Evolutionary conservation across 108 stramenopile genomes (phyloP), one percentile per base, ranked within the genome.

Genomic region (Parmales sp.): DNA sequence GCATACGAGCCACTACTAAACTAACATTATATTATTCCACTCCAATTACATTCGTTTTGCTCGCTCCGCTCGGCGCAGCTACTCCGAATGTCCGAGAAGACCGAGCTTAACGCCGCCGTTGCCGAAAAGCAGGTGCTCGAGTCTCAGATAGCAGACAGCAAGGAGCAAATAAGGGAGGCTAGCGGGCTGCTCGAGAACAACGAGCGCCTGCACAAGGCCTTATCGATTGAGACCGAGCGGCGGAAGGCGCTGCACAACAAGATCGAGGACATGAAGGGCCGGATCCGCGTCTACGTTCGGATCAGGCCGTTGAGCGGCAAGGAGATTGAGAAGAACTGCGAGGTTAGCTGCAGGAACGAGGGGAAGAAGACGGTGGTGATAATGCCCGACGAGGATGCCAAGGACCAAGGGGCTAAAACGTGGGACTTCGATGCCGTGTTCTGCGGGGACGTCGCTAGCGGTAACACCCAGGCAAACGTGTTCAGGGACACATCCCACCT

Each of bases 371-470:
- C 75, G 6, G 66, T 69, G 45, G 74, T 78, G 23, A 78, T 78
- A 72, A 16, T 2, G 20, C 64, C 41, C 41, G 69, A 60, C 43
- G 74, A 76, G 49, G 54, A 60, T 29, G 68, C 63, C 23, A 76
- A 67, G 34, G 65, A 50, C 20, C 48, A 73, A 60, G 75, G 74
- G 26, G 51, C 46, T 3, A 66, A 69, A 39, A 78, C 73, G 39
- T 84, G 78, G 76, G 83, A 86, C 38, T 89, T 89, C 66, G 88
- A 89, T 69, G 79, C 80, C 34, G 73, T 84, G 20, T 86, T 86
- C 69, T 45, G 25, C 9, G 71, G 76, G 11, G 63, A 43, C 13
- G 67, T 38, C 36, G 44, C 1, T 18, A 74, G 76, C 34, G 75
- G 75, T 0, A 83, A 84, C 37, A 70, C 78, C 8, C 88, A 89